phyloP scores from a whole-genome alignment of 164 flowering plant genomes.

The Pachysandra terminalis region DNA sequence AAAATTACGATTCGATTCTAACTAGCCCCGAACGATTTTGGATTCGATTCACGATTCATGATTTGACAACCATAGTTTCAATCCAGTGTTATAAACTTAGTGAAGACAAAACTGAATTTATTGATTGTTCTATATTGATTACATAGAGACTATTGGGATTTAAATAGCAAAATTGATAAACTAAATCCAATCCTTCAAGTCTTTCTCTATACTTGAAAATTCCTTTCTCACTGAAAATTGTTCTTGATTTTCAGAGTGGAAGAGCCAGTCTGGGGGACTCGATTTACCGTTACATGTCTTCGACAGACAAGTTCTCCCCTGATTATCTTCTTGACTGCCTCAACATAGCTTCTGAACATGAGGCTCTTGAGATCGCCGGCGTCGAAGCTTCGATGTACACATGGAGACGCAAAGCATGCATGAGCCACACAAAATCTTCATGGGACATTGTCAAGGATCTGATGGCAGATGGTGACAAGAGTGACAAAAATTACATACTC shows the following conservation, averaged over 20 bases:
- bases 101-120: too few relatives aligned
- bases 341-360: constrained; percentile 75
- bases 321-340: constrained; percentile 66
- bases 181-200: too few relatives aligned
- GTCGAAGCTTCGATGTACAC: constrained; percentile 90
- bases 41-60: too few relatives aligned
- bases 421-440: constrained; percentile 61
- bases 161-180: too few relatives aligned
- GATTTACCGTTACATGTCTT: constrained; percentile 59
- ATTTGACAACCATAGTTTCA: too few relatives aligned
- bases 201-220: too few relatives aligned
- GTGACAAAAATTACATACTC: constrained; percentile 60
- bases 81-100: too few relatives aligned
- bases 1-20: too few relatives aligned
- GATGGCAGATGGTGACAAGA: constrained; percentile 59
- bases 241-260: constrained; percentile 60
- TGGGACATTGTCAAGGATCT: constrained; percentile 81
- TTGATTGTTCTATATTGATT: too few relatives aligned
- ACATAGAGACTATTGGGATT: too few relatives aligned
- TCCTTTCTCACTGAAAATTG: neutral
- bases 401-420: constrained; percentile 85
- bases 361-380: constrained; percentile 94
- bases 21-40: too few relatives aligned
- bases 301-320: constrained; percentile 63
- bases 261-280: constrained; percentile 74